Evolutionary conservation across 345 rosid genomes (phyloP).

Genomic region (Aegle marmelos): DNA sequence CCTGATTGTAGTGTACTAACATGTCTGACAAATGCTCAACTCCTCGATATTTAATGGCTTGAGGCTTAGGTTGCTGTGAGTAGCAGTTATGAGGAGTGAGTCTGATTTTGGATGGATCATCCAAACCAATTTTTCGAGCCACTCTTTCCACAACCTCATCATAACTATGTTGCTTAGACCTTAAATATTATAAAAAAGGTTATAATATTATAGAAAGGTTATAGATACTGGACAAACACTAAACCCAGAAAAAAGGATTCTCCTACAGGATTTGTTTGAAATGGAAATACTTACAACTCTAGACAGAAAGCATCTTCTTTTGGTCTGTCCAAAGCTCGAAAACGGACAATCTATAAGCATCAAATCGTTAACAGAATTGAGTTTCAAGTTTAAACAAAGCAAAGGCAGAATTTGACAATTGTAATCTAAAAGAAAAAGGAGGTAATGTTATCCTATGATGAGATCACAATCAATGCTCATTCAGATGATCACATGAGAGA

Average conservation of each 20-base stretch:
- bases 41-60: constrained; percentile 86
- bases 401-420: background rate
- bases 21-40: constrained; percentile 84
- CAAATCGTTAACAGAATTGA: constrained; percentile 21
- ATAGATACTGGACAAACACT: constrained; percentile 6
- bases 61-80: constrained; percentile 98
- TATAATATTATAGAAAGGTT: constrained; percentile 17
- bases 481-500: background rate
- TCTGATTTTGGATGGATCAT: constrained; percentile 86
- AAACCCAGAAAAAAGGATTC: constrained; percentile 6
- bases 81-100: constrained; percentile 98
- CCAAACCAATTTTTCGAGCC: constrained; percentile 79
- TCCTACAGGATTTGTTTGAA: background rate
- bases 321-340: constrained; percentile 82
- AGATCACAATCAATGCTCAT: background rate
- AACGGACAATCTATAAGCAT: constrained; percentile 65
- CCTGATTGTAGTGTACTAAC: constrained; percentile 96
- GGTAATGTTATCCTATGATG: background rate
- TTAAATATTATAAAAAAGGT: constrained; percentile 28
- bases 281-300: constrained; percentile 69
- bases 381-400: background rate
- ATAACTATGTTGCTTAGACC: constrained; percentile 87
- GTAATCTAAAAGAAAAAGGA: background rate
- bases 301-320: constrained; percentile 85
- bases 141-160: constrained; percentile 90